Base-by-base conservation (phyloP, 2,329 filamentous ascomycete genomes). In the Paecilomyces sp. region DNA sequence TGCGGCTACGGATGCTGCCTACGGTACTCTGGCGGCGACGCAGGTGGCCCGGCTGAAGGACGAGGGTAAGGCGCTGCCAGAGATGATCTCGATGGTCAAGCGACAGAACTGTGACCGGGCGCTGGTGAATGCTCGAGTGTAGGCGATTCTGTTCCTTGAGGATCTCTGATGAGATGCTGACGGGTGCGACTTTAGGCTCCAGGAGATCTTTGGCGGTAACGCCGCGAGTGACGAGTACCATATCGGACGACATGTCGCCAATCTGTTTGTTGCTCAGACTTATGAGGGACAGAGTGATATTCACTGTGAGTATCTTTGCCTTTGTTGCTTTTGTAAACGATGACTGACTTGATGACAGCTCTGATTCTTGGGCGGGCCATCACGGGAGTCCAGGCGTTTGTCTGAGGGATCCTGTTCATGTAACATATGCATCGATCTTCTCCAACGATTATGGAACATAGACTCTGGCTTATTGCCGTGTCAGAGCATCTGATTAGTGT, bases 251-350 rank as follows among this genome's bases (percentile, higher is more conserved):
- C 94, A 97, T 79, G 94, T 97, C 61, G 88, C 93, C 59, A 99
- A 99, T 74, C 76, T 99, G 64, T 99, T 95, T 75, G 94, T 99
- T 57, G 95, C 93, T 58, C 93, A 97, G 79, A 97, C 93, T 1
- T 99, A 99, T 68, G 94, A 99, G 78, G 94, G 94, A 24, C 94
- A 97, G 78, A 97, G 92, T 72, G 94, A 97, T 77, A 97, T 97
- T 72, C 94, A 97, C 76, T 86, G 91, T 93, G 79, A 83, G 89
- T 85, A 58, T 53, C 61, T 57, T 61, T 67, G 62, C 73, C 75
- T 63, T 30, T 31, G 12, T 24, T 11, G 7, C 41, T 13, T 22
- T 57, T 34, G 11, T 11, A n/a, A 7, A 55, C 28, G 25, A 53
- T 61, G 24, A 65, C 62, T 60, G 41, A 51, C 41, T 54, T 57